A percentile compares a stretch with the other conserved stretches of the same genome.
These are phyloP conservation scores for Alternaria burnsii DNA, from an alignment of 2,329 filamentous ascomycete species.

Conservation along the genomic window DNA sequence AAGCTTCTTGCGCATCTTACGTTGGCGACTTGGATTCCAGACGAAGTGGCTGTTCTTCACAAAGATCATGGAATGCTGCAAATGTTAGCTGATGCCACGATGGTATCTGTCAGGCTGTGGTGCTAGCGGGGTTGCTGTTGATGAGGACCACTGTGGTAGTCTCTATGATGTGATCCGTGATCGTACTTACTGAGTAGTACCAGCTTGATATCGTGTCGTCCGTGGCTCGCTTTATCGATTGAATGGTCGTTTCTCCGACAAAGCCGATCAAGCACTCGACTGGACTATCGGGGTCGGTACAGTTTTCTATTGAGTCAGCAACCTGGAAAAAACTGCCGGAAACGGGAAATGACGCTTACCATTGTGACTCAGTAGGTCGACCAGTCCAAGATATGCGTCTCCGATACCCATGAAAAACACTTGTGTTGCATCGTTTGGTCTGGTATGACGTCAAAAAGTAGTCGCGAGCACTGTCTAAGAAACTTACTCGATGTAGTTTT, in stretches of 20 bases:
- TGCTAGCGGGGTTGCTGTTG: not conserved
- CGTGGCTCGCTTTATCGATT: slow-evolving; percentile 69
- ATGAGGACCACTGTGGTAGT: not conserved
- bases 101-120: not conserved
- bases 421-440: slow-evolving; percentile 70
- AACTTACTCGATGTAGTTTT: slow-evolving; percentile 86
- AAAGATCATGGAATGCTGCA: slow-evolving; percentile 76
- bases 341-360: slow-evolving; percentile 57
- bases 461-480: not conserved
- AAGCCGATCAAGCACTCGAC: slow-evolving; percentile 82
- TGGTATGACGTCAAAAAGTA: slow-evolving; percentile 24
- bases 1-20: slow-evolving; percentile 66
- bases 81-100: slow-evolving; percentile 2
- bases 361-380: slow-evolving; percentile 80
- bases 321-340: not conserved
- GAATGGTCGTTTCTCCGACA: slow-evolving; percentile 75
- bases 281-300: slow-evolving; percentile 63
- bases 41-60: slow-evolving; percentile 78
- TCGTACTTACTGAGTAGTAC: slow-evolving; percentile 72
- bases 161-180: not conserved
- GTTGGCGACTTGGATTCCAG: slow-evolving; percentile 70
- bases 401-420: slow-evolving; percentile 89
- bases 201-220: slow-evolving; percentile 82
- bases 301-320: slow-evolving; percentile 55
- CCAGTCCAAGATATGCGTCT: slow-evolving; percentile 84